Base-by-base conservation (phyloP, 495 filamentous ascomycete species). In the Aspergillus incahuasiensis region DNA sequence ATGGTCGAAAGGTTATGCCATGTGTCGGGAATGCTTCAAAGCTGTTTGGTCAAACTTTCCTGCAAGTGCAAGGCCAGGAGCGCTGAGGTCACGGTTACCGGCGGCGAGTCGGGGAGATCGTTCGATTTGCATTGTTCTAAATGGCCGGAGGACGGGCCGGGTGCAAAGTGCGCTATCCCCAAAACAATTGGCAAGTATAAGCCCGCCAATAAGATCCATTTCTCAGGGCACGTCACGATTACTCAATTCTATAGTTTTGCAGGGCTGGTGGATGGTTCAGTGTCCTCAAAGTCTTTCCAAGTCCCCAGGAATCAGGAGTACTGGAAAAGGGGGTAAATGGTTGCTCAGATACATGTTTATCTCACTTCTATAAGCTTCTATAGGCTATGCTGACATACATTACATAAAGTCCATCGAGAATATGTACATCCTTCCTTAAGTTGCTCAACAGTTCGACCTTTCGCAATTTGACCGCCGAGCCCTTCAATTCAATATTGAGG, bases 61-160 rank as follows among this genome's bases (percentile, higher is more conserved):
- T 3, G 34, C 15, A 49, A 40, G 20, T 41, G n/a, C 22, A 43
- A 32, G 39, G 19, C 35, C 6, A 44, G 16, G 28, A 44, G 38
- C 38, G 12, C 18, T 50, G 49, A 52, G 49, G 35, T 56, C 20
- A 44, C 54, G 54, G 46, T 38, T 56, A 55, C 21, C 24, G 22
- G 53, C 53, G 53, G 53, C 53, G 54, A 50, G 39, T 40, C 53
- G 53, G 53, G 44, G 54, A 50, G 39, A 48, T 48, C 44, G 21
- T 35, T 46, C 28, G 32, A 35, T 11, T 32, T 34, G 16, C 48
- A 34, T 50, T 18, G 8, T 13, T 34, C 24, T 50, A 7, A 50
- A 38, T 50, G 24, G 48, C 12, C 15, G 38, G 38, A 18, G 9
- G 38, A n/a, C 15, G 38, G 38, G 38, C 15, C 15, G 38, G 13